phyloP scores from a whole-genome alignment of 371 early-diverging fungal species.

The Capillidium rhysosporum region DNA sequence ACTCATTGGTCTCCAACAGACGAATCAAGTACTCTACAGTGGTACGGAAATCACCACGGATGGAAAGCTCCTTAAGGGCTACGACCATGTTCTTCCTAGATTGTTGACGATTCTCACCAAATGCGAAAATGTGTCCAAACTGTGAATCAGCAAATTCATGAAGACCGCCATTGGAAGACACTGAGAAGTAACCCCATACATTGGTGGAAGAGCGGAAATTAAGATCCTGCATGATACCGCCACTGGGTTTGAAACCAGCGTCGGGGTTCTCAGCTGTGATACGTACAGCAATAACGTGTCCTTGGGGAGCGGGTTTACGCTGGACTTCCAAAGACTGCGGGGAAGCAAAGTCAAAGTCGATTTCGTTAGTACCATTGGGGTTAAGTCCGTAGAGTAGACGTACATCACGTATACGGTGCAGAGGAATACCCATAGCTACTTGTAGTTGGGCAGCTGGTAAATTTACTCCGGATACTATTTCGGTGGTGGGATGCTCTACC shows the following conservation, averaged over 20 bases:
- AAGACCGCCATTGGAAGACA: constrained; percentile 81
- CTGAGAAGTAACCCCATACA: constrained; percentile 98
- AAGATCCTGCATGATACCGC: constrained; percentile 85
- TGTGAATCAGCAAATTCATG: constrained; percentile 98
- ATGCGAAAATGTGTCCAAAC: constrained; percentile 98
- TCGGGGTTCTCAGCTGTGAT: constrained; percentile 87
- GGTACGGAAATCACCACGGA: constrained; percentile 95
- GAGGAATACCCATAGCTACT: constrained; percentile 83
- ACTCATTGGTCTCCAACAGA: constrained; percentile 77
- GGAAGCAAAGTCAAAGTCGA: constrained; percentile 78
- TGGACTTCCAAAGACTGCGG: constrained; percentile 62
- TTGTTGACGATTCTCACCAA: constrained; percentile 85
- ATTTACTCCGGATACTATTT: constrained; percentile 96
- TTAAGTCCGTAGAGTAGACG: constrained; percentile 81
- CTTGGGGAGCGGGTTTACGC: constrained; percentile 51
- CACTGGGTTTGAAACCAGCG: constrained; percentile 80
- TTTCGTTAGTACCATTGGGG: constrained; percentile 56
- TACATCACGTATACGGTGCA: constrained; percentile 76
- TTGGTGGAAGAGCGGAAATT: constrained; percentile 86
- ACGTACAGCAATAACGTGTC: constrained; percentile 85
- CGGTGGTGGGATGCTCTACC: constrained; percentile 99
- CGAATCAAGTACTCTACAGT: constrained; percentile 93
- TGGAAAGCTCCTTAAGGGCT: constrained; percentile 93
- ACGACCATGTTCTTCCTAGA: constrained; percentile 91
- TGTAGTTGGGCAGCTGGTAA: constrained; percentile 94